Base-by-base conservation (phyloP, 2,329 filamentous ascomycete genomes). In the Hypoxylon sp. region DNA sequence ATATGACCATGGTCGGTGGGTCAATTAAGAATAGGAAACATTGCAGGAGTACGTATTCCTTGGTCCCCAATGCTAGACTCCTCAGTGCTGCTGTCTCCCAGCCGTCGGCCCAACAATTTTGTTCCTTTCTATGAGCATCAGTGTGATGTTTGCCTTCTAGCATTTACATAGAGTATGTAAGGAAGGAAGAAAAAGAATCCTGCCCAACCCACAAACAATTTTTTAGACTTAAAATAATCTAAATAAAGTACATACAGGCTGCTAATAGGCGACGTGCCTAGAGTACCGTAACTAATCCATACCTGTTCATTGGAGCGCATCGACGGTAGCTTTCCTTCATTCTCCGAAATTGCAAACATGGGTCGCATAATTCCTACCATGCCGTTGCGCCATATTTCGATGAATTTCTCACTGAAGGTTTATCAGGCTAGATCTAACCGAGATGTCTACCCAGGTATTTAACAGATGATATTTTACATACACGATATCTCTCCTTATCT, bases 291-390 rank as follows among this genome's bases (percentile, higher is more conserved):
- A 19, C 42, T 26, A 57, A 46, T 46, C 39, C 33, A 17, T 17
- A 17, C 44, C 13, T 24, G 17, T 26, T 44, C n/a, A 66, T 57
- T 60, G 59, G 52, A 24, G 35, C 44, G 63, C 52, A 51, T 68
- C 65, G 44, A 66, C 13, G 53, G 53, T 60, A 63, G 55, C 51
- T 26, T 31, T 55, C 66, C 46, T 54, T 69, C 52, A 63, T 71
- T 63, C 62, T 55, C 66, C 65, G 69, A 69, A 44, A 69, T 71
- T 71, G 19, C 62, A 46, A 39, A 55, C 59, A 58, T 50, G 19
- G 13, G 44, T 48, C 44, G 53, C 31, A 64, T 53, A 29, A 57
- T 64, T 37, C 50, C 44, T 42, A 26, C 47, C 54, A 8, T 47
- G 33, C 47, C 31, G 17, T 59, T 63, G 59, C 55, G 52, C 60